phyloP scores from a whole-genome alignment of 1,284 basidiomycete species.

The Entoloma clypeatum region DNA sequence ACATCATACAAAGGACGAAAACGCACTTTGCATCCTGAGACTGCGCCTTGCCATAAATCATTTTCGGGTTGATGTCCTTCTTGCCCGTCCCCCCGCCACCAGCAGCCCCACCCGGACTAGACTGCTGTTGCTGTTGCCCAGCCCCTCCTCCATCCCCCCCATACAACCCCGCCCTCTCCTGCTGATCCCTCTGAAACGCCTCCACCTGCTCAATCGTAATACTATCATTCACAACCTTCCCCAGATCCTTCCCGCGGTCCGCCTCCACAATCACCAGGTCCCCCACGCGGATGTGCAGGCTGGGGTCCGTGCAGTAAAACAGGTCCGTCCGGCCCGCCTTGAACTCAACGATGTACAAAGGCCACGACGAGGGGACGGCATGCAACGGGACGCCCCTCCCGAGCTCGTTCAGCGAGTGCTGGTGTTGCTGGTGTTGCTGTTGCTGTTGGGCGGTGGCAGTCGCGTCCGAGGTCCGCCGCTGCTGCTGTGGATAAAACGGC shows the following conservation, averaged over 20 bases:
- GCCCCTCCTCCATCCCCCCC: no score
- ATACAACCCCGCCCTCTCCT: constrained; percentile 35
- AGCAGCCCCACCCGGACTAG: constrained; percentile 44
- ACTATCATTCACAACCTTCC: constrained; percentile 85
- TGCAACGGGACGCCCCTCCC: constrained; percentile 89
- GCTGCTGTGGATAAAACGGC: constrained; percentile 37
- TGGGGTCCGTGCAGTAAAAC: constrained; percentile 79
- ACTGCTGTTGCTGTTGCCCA: no score
- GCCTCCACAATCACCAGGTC: constrained; percentile 97
- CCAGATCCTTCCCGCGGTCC: constrained; percentile 91
- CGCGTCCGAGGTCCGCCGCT: constrained; percentile 53
- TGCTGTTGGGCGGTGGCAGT: constrained; percentile 31
- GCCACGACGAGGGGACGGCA: constrained; percentile 76
- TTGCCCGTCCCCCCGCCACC: constrained; percentile 36
- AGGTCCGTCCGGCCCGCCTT: constrained; percentile 95
- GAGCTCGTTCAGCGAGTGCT: constrained; percentile 56
- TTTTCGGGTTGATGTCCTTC: constrained; percentile 95
- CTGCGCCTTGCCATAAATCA: constrained; percentile 92
- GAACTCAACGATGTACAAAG: constrained; percentile 96
- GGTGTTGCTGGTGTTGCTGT: no score
- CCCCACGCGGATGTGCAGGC: constrained; percentile 65
- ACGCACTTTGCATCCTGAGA: constrained; percentile 82
- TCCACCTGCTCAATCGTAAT: constrained; percentile 92
- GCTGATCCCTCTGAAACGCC: constrained; percentile 78
- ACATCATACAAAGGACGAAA: constrained; percentile 9